Evolutionary conservation across 768 basidiomycete genomes (phyloP).

Genomic region (Infundibulicybe gibba): DNA sequence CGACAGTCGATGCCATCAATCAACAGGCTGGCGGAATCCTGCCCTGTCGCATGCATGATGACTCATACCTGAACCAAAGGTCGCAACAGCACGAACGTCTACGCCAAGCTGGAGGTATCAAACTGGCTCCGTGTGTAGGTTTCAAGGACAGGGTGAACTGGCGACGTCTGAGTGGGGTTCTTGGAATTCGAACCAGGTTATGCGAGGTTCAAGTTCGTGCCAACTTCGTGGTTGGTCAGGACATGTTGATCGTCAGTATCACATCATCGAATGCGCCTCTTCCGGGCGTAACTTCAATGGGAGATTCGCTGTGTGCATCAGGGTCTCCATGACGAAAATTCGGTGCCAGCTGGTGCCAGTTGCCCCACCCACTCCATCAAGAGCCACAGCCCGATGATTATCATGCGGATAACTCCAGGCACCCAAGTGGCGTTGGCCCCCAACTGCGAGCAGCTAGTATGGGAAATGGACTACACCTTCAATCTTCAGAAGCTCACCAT

Average conservation of each 20-base stretch:
- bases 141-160: constrained; percentile 3
- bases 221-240: constrained; percentile 23
- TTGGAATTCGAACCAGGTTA: constrained; percentile 14
- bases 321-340: constrained; percentile 1
- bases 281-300: constrained; percentile 26
- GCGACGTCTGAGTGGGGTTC: constrained; percentile 20
- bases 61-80: constrained; percentile 37
- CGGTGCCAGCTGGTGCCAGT: too few species aligned
- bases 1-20: too few species aligned
- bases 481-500: too few species aligned
- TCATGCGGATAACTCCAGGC: too few species aligned
- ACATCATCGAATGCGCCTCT: constrained; percentile 28
- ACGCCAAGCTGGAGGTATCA: too few species aligned
- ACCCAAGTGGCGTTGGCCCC: too few species aligned
- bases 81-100: constrained; percentile 33
- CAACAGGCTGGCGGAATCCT: constrained; percentile 37
- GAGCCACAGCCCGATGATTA: too few species aligned
- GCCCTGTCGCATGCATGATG: constrained; percentile 43
- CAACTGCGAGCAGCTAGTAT: too few species aligned
- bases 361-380: too few species aligned
- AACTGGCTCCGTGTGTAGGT: constrained; percentile 36
- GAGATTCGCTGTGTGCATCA: constrained; percentile 24
- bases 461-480: too few species aligned
- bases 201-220: too few species aligned
- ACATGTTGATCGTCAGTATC: constrained; percentile 12